Evolutionary conservation across 2,329 filamentous ascomycete species (phyloP), one percentile per base, ranked within the genome.

Genomic region (Cladosporium phlei): DNA sequence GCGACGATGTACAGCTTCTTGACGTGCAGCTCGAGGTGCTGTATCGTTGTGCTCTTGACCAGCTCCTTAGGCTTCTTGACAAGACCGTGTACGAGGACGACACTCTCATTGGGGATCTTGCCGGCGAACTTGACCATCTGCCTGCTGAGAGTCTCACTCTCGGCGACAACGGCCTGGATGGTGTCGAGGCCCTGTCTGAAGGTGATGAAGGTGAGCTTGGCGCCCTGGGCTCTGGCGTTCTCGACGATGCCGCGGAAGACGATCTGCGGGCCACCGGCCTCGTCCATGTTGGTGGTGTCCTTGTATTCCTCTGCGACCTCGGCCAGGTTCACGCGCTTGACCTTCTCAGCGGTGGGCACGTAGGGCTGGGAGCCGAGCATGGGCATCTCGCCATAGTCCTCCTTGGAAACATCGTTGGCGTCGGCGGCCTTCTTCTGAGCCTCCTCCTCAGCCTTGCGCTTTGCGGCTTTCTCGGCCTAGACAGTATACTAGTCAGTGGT

Each of bases 71-170:
- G 86, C 70, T 85, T 85, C 74, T 89, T 79, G 44, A 97, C 83
- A 24, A 77, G 72, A 55, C 85, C 93, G 61, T 94, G 86, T 50
- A 96, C 82, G 30, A 83, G 73, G 20, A 96, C 82, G 58, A 86
- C 89, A 57, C 85, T 88, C 74, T 96, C 91, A 35, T 84, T 76
- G 61, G 80, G 85, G 56, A 95, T 70, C 33, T 73, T 77, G 38
- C 79, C 80, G 39, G 85, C 82, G 80, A 86, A 97, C 72, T 97
- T 97, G 64, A 96, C 87, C 91, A 97, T 97, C 69, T 87, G 88
- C 65, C 83, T 84, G 81, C 59, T 88, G 80, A 63, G 74, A 12
- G 50, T 69, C 52, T 70, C 69, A 54, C 68, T 79, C 38, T 80
- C 84, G 14, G 78, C 76, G 12, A 88, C 73, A 28, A 96, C 84